Percentiles rank a stretch among this genome's conserved stretches.
Conservation (phyloP, 129 eudicot species). For the Lactuca sativa region DNA sequence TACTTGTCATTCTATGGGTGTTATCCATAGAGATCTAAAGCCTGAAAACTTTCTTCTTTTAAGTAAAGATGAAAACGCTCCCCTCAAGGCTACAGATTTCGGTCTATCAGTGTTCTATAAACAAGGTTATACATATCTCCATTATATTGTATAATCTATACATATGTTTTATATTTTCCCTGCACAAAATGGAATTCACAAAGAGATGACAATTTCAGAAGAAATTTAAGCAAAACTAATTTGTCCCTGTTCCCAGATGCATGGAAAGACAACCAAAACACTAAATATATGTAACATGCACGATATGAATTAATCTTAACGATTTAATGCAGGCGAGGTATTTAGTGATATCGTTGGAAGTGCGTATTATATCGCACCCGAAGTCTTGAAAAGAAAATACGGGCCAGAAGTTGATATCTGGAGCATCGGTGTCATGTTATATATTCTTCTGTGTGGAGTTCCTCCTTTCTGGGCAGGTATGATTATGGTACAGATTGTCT, state of each 20-base stretch:
- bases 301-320: background rate
- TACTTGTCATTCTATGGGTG: conserved; percentile 84
- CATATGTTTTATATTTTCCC: background rate
- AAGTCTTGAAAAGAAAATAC: conserved; percentile 79
- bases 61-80: conserved; percentile 62
- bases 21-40: conserved; percentile 47
- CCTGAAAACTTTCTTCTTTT: conserved; percentile 81
- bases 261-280: no score
- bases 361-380: conserved; percentile 87
- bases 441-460: conserved; percentile 80
- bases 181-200: background rate
- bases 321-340: conserved; percentile 49
- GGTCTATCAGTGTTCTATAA: conserved; percentile 79
- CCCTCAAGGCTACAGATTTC: conserved; percentile 84
- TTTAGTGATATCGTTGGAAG: conserved; percentile 81
- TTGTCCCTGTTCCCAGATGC: no score
- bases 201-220: background rate
- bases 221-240: no score
- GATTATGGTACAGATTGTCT: background rate
- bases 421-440: conserved; percentile 87
- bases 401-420: conserved; percentile 96
- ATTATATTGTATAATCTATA: background rate
- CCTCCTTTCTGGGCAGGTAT: conserved; percentile 96
- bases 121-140: conserved; percentile 43
- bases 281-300: background rate